A percentile compares a stretch with the other conserved stretches of the same genome.
These are phyloP conservation scores for Closterium sp. DNA, from an alignment of 139 green algal species.

Conservation along the genomic window DNA sequence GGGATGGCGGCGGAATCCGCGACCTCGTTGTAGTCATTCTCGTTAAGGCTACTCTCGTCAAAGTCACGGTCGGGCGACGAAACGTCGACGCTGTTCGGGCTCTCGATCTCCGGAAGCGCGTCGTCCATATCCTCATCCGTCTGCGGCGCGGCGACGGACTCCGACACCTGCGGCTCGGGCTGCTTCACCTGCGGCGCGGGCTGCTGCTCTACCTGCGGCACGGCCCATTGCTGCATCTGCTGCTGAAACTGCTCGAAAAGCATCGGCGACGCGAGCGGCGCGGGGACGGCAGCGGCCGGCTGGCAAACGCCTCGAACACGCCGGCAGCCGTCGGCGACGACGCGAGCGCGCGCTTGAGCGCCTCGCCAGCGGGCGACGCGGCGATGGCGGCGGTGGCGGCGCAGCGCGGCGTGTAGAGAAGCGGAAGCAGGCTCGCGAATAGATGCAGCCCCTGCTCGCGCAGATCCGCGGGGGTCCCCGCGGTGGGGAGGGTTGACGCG, in stretches of 20 bases:
- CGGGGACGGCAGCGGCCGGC: neutral
- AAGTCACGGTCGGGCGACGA: neutral
- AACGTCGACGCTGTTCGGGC: neutral
- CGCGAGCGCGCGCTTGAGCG: neutral
- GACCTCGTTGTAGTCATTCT: too few relatives aligned
- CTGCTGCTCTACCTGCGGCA: neutral
- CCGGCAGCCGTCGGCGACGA: neutral
- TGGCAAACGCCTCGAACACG: neutral
- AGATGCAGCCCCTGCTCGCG: neutral
- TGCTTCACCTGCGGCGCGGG: too few relatives aligned
- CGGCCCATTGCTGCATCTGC: neutral
- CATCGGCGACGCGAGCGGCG: neutral
- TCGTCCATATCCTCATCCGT: neutral
- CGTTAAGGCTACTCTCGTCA: neutral
- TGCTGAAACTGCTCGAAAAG: neutral
- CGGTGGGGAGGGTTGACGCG: neutral
- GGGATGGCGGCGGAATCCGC: neutral
- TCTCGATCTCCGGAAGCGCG: neutral
- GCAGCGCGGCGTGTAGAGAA: neutral
- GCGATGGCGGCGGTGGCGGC: neutral
- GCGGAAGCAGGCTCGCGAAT: neutral
- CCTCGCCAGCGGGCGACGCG: neutral
- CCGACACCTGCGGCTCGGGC: neutral
- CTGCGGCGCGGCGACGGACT: neutral
- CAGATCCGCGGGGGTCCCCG: neutral